These are phyloP conservation scores for Jatropha podagrica DNA, from an alignment of 441 rosid genomes.

Conservation along the genomic window DNA sequence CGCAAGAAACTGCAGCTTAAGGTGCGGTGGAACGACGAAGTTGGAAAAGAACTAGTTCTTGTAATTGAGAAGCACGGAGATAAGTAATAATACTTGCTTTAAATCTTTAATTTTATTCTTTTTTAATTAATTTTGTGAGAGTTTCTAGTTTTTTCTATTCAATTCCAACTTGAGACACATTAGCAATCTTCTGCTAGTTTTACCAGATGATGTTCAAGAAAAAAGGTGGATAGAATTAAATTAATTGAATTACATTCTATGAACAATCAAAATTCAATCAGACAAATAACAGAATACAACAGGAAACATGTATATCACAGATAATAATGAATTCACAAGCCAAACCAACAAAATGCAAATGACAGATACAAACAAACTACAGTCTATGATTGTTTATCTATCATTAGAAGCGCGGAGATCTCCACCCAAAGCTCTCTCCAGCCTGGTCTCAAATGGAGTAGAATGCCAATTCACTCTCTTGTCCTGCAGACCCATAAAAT, in stretches of 20 bases:
- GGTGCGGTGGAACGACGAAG: neutral
- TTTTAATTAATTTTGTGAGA: neutral
- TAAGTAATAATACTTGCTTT: neutral
- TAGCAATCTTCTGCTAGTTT: no score
- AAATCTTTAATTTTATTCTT: neutral
- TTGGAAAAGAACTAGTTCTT: neutral
- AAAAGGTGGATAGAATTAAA: neutral
- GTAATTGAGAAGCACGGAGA: neutral
- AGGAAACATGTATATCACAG: conserved; percentile 8
- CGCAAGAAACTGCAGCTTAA: neutral
- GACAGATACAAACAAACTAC: neutral
- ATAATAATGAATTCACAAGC: conserved; percentile 5
- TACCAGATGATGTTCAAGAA: neutral
- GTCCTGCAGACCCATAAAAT: conserved; percentile 44
- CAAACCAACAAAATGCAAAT: neutral
- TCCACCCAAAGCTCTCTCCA: conserved; percentile 60
- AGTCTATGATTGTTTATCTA: neutral
- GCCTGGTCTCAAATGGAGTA: conserved; percentile 62
- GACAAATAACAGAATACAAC: conserved; percentile 18
- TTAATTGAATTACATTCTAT: conserved; percentile 4
- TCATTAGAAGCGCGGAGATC: conserved; percentile 11
- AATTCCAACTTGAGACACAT: no score
- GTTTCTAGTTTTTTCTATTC: neutral
- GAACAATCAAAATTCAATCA: conserved; percentile 12
- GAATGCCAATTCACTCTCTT: conserved; percentile 62